Evolutionary conservation across 805 yeast genomes (phyloP), one percentile per base, ranked within the genome.

Genomic region (Candida tibetensis): DNA sequence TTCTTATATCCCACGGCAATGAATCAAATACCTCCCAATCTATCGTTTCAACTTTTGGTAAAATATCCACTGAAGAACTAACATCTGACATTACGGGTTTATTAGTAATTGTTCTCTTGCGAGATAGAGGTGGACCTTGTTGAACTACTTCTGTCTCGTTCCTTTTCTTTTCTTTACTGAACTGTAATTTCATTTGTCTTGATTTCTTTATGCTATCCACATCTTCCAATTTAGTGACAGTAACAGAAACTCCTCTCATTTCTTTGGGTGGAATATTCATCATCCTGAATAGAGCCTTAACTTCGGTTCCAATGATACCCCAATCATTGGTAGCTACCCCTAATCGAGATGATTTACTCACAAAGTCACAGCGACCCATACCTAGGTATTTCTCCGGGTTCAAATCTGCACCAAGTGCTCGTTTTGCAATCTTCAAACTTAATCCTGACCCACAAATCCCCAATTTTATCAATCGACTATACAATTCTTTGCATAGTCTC

Each of bases 381-480:
- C 99, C 99, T 52, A 93, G 46, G 57, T 66, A 82, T 53, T 91
- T 93, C 1, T 84, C 74, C 0, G 97, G 86, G 14, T 78, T 77
- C 2, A 82, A 56, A 0, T 95, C 90, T 0, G 95, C 95, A 40
- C 68, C 72, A 2, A 66, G 62, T 2, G 84, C 77, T 32, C 95
- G 64, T 39, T 70, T 69, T 37, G 89, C 81, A 4, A 90, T 48
- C 48, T 82, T 84, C 28, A 90, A 60, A 0, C 85, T 75, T 2
- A 89, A 40, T n/a, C 63, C 71, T 0, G 81, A 67, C 0, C 88
- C 87, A 18, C 64, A 52, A 52, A 73, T 64, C 2, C 69, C 60
- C 18, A 78, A 49, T 13, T 64, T 69, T 1, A 58, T 43, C 39
- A 89, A 52, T 37, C 95, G 68, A 0, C 59, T 44, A 34, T 72